Percentiles rank a stretch among this genome's conserved stretches.
Evolutionary conservation across 1,284 basidiomycete species (phyloP).

Genomic region (Xanthoconium separans): DNA sequence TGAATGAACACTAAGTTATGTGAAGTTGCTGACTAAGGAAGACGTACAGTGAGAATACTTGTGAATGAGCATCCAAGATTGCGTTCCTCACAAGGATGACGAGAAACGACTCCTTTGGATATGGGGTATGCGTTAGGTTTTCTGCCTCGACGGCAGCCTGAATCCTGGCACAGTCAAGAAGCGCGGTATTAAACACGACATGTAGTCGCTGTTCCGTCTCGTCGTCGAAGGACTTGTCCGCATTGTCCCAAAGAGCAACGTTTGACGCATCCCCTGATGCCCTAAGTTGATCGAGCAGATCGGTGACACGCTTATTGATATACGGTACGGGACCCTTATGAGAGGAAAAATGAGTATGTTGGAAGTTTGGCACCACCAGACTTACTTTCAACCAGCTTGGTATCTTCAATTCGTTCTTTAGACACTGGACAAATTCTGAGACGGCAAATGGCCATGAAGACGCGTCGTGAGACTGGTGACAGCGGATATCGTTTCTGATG

Average conservation of each 20-base stretch:
- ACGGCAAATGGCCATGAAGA: background rate
- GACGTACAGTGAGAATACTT: background rate
- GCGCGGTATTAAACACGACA: background rate
- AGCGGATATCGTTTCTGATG: background rate
- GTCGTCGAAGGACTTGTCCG: background rate
- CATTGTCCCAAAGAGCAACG: background rate
- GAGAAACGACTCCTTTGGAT: conserved; percentile 5
- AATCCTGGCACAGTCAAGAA: conserved; percentile 5
- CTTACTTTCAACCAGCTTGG: background rate
- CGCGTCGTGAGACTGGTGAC: background rate
- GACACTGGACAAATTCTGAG: background rate
- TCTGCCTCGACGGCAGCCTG: background rate
- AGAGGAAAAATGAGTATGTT: background rate
- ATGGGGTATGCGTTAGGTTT: background rate
- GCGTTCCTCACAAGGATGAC: conserved; percentile 3
- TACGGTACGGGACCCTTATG: no score
- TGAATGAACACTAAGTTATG: background rate
- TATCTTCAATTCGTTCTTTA: background rate
- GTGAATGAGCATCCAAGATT: background rate
- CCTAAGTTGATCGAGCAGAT: background rate
- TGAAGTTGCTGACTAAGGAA: background rate
- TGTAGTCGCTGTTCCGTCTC: background rate
- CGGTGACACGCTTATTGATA: no score
- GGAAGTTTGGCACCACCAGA: background rate
- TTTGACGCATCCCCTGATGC: background rate